Evolutionary conservation across 352 stramenopile species (phyloP), one percentile per base, ranked within the genome.

Genomic region (Globisporangium canariense): DNA sequence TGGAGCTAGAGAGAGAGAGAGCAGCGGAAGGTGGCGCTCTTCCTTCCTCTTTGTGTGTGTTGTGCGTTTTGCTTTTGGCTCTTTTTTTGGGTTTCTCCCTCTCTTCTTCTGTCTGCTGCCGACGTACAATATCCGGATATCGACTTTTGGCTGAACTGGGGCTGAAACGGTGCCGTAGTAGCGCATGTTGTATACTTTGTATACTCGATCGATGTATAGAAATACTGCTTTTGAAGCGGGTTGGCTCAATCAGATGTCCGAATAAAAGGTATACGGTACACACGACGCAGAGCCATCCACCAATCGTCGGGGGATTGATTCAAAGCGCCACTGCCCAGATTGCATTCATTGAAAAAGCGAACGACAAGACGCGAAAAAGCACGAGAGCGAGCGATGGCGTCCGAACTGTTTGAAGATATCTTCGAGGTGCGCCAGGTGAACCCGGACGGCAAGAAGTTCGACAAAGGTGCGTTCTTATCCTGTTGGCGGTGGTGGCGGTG

Each of bases 351-450:
- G 41, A 41, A 62, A 58, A 43, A 58, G 52, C 57, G 25, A 61
- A 47, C 46, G 41, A 6, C 14, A 49, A 47, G 41, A 45, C 41
- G 20, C 50, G 28, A 57, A n/a, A 55, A 32, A n/a, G 16, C 36
- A 55, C 59, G 58, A 36, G 28, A 59, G 9, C 22, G 60, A 28
- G 14, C 64, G 2, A 96, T 96, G 87, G 83, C 87, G 74, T 93
- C 87, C 25, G 86, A 96, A 70, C 75, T 99, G 54, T 99, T 99
- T 86, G 96, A 99, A 81, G 97, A 99, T 78, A 99, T 99, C 65
- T 99, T 99, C 72, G 93, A 98, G 83, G 94, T 99, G 64, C 97
- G 89, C 47, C 82, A 97, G 65, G 68, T 99, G 28, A 99, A 99
- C 78, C 97, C 97, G 20, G 96, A 99, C 61, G 97, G 96, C 38